Base-by-base conservation (phyloP, 176 grass and related monocot species). In the Carex scoparia region DNA sequence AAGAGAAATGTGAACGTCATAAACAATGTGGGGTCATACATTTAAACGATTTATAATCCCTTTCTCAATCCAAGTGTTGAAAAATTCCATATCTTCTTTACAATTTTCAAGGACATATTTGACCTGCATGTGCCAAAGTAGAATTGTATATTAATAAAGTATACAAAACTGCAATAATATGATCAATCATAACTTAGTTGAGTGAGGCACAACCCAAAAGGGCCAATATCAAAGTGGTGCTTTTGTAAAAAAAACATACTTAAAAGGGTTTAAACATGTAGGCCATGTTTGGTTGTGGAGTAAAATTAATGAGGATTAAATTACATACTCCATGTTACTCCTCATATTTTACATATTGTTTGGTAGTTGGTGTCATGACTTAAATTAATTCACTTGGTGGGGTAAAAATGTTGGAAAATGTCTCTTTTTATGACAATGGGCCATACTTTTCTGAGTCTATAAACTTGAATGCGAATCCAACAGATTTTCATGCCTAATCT, bases 1-100 rank as follows among this genome's bases (percentile, higher is more conserved):
- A 90, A 66, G 16, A 65, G 44, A 87, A 56, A 60, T 74, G 31
- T 84, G 32, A 61, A 85, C 85, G 19, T 32, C 65, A 62, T 59
- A 74, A 48, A 81, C 84, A 86, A 81, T 63, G 19, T 38, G 46
- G 65, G 82, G 18, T 6, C 53, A 73, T 95, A 95, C 96, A 88
- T 88, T 90, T 91, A 98, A 85, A 86, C 96, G 85, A 79, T 95
- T 85, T 81, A 94, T 92, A 59, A 98, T 94, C 69, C 96, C 96
- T 92, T 98, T 98, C 81, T 98, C 93, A 85, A 98, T 87, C 96
- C 96, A 98, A 77, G 89, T 89, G 79, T 98, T 89, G 80, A 98
- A 98, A 74, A 98, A 98, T 83, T 94, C 91, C 93, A 98, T 98
- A 83, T 98, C 96, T 86, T 98, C 96, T 89, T 94, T 90, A 81